Conservation (phyloP, 139 green algal genomes). For the Edaphochlamys debaryana region DNA sequence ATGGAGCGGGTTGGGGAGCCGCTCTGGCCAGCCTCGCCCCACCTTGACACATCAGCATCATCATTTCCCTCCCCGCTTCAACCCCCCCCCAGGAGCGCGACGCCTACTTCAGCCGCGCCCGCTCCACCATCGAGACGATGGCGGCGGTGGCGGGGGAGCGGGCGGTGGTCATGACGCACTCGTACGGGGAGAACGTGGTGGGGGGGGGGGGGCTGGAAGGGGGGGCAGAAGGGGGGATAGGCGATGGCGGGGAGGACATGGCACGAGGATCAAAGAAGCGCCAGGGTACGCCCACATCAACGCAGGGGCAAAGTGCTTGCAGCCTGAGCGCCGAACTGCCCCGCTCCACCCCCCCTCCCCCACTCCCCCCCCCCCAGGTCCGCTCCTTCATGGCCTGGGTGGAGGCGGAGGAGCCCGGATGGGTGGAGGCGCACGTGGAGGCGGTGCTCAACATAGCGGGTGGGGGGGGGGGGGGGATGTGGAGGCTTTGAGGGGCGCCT, state of each 20-base stretch:
- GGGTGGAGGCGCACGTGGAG: constrained; percentile 77
- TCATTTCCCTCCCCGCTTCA: too few relatives aligned
- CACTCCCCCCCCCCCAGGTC: constrained; percentile 29
- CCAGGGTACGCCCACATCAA: neutral
- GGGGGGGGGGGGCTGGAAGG: neutral
- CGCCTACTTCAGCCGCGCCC: constrained; percentile 73
- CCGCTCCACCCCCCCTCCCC: neutral
- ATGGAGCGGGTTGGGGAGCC: too few relatives aligned
- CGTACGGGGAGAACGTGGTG: constrained; percentile 60
- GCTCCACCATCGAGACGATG: constrained; percentile 51
- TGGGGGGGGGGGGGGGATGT: too few relatives aligned
- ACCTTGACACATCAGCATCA: too few relatives aligned
- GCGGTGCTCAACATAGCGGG: constrained; percentile 76
- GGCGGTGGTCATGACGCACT: constrained; percentile 68
- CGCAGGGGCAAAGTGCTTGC: too few relatives aligned
- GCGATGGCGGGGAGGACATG: too few relatives aligned
- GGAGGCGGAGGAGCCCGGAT: constrained; percentile 56
- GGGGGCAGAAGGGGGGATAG: too few relatives aligned
- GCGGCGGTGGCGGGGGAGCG: constrained; percentile 1
- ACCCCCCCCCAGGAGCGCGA: constrained; percentile 46
- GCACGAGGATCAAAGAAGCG: too few relatives aligned
- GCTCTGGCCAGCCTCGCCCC: too few relatives aligned
- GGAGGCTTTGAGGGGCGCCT: too few relatives aligned
- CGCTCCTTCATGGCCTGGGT: constrained; percentile 68
- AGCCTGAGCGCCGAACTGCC: too few relatives aligned